phyloP scores from a whole-genome alignment of 2,329 filamentous ascomycete genomes.

The Taxawa tesnikishii region DNA sequence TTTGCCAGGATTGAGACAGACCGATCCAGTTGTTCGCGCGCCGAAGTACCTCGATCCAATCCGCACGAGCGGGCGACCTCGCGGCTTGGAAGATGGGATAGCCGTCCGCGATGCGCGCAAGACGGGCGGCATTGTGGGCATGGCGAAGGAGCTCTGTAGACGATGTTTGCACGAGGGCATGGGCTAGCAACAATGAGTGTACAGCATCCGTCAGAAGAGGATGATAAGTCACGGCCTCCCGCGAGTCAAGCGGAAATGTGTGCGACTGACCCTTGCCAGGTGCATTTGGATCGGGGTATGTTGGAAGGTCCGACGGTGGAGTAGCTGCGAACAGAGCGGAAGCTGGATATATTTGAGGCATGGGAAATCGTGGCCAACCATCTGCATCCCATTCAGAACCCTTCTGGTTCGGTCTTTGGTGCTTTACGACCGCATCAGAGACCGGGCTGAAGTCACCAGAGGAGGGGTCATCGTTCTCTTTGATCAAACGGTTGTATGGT shows the following conservation, averaged over 20 bases:
- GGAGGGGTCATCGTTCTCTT: slow-evolving; percentile 10
- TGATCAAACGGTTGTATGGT: slow-evolving; percentile 17
- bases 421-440: slow-evolving; percentile 32
- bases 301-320: slow-evolving; percentile 53
- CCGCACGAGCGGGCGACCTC: slow-evolving; percentile 57
- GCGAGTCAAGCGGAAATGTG: slow-evolving; percentile 26
- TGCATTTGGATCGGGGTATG: slow-evolving; percentile 43
- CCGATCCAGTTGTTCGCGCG: slow-evolving; percentile 58
- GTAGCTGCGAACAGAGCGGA: slow-evolving; percentile 59
- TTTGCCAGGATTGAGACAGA: slow-evolving; percentile 55
- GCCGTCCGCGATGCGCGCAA: slow-evolving; percentile 62
- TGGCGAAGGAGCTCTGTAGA: slow-evolving; percentile 66
- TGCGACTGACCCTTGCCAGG: slow-evolving; percentile 11
- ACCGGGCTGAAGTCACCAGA: slow-evolving; percentile 8
- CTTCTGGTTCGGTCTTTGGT: slow-evolving; percentile 16
- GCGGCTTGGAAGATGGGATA: slow-evolving; percentile 70
- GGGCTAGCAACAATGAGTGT: slow-evolving; percentile 65
- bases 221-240: slow-evolving; percentile 66
- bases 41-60: slow-evolving; percentile 68
- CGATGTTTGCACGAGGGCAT: slow-evolving; percentile 69
- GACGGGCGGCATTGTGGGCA: slow-evolving; percentile 67
- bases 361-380: slow-evolving; percentile 34
- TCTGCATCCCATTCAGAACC: slow-evolving; percentile 18
- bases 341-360: slow-evolving; percentile 40
- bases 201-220: slow-evolving; percentile 68